These are phyloP conservation scores for Centrapalus pauciflorus DNA, from an alignment of 129 eudicot species.

Conservation along the genomic window DNA sequence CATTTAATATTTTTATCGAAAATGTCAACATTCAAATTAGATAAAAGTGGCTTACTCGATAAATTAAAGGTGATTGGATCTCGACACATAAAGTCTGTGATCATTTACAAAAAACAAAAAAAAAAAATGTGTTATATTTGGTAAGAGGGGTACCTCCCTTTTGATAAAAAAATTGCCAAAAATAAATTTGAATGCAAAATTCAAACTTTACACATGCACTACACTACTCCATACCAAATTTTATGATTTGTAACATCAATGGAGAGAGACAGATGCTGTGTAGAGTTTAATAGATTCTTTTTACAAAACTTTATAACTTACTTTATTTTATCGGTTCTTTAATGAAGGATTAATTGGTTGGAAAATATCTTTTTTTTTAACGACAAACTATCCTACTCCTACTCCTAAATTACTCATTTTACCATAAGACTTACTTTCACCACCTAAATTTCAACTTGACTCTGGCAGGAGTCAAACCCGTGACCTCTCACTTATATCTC, in stretches of 20 bases:
- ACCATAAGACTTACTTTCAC: too few species aligned
- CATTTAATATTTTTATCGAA: background rate
- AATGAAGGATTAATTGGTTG: too few species aligned
- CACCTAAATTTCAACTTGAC: too few species aligned
- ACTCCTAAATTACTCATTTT: too few species aligned
- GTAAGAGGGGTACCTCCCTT: background rate
- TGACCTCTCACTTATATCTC: too few species aligned
- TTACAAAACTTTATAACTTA: background rate
- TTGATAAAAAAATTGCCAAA: background rate
- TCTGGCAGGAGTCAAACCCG: too few species aligned
- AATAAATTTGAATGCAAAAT: background rate
- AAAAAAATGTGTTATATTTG: background rate
- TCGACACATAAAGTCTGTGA: background rate
- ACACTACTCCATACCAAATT: slow-evolving; percentile 2
- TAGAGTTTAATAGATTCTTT: background rate
- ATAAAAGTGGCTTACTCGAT: background rate
- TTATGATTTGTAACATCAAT: background rate
- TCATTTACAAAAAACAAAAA: background rate
- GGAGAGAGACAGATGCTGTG: background rate
- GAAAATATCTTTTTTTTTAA: too few species aligned
- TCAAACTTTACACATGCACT: slow-evolving; percentile 6
- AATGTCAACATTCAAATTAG: background rate
- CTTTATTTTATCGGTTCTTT: too few species aligned
- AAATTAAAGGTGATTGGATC: background rate
- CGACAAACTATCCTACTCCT: too few species aligned